Base-by-base conservation (phyloP, 129 eudicot species). In the Ambrosia artemisiifolia region DNA sequence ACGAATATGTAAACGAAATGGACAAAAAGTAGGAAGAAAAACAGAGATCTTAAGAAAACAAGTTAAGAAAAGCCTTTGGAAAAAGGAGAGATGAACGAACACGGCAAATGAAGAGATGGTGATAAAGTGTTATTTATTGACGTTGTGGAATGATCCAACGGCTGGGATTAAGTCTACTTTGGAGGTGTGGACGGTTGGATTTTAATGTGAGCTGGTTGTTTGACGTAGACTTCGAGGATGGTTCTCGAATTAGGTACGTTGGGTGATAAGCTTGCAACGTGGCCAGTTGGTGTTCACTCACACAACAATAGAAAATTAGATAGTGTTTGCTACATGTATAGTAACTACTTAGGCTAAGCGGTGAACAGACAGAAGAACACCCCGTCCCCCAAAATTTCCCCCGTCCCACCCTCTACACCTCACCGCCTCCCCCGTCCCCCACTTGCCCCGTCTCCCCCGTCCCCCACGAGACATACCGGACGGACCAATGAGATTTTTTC, bases 101-200 rank as follows among this genome's bases (percentile, higher is more conserved):
- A 72, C 68, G 69, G 75, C 34, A 51, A 71, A 20, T 50, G 38
- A 75, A 6, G 19, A 0, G 69, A 71, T 28, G 24, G 48, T 3
- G 38, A 42, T 18, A 3, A 49, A 43, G 70, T 44, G 74, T 11
- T 63, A 85, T 85, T 85, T 88, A 83, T 85, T 70, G 80, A 40
- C 69, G 42, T 28, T 28, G 2, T 1, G 16, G 11, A 40, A 11
- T 20, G 79, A 88, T 88, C 91, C 30, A 69, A 89, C 96, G 96
- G 90, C 51, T 69, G 56, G 3, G 70, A 66, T 48, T 67, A 38
- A 68, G 16, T 11, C 5, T 9, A 36, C 34, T 20, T 35, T 4
- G 43, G 44, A 18, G 33, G 4, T 4, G 11, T 71, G 73, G 40
- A 78, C 65, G 82, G 72, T 63, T 47, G 40, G 82, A 78, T 71